Percentiles rank a stretch among this genome's conserved stretches.
phyloP scores from a whole-genome alignment of 352 stramenopile species.

The Pythium pyrilobum region DNA sequence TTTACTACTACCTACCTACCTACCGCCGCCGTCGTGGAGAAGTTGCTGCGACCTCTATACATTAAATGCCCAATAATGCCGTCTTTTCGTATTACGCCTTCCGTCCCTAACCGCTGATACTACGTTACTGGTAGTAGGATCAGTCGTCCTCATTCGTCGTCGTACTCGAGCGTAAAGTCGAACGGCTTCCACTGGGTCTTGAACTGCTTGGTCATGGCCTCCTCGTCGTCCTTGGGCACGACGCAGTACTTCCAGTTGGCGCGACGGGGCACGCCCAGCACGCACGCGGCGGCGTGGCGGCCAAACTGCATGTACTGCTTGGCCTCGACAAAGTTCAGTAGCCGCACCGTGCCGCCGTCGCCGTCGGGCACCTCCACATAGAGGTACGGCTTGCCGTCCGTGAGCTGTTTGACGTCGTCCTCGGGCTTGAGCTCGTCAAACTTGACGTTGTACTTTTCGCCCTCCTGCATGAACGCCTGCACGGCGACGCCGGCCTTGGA shows the following conservation, averaged over 20 bases:
- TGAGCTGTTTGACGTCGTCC: constrained; percentile 32
- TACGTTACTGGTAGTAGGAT: background rate
- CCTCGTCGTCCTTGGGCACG: constrained; percentile 63
- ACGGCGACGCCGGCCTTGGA: constrained; percentile 28
- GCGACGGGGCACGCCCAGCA: constrained; percentile 57
- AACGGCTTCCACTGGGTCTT: constrained; percentile 60
- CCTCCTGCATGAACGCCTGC: constrained; percentile 55
- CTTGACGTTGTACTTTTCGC: constrained; percentile 68
- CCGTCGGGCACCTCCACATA: constrained; percentile 60
- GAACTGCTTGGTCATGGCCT: constrained; percentile 58
- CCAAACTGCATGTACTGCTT: constrained; percentile 86
- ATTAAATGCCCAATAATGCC: too few relatives aligned
- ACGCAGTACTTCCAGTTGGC: constrained; percentile 85
- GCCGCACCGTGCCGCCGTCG: constrained; percentile 24
- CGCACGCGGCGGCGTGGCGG: constrained; percentile 49
- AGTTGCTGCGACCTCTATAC: background rate
- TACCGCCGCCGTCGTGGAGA: background rate
- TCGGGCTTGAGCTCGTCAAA: constrained; percentile 43
- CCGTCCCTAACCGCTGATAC: background rate
- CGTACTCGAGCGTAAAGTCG: constrained; percentile 61
- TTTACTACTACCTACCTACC: too few relatives aligned
- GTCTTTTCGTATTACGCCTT: too few relatives aligned
- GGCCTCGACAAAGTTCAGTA: constrained; percentile 61
- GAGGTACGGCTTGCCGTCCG: constrained; percentile 49
- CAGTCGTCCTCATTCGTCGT: constrained; percentile 18